Percentiles rank a stretch among this genome's conserved stretches.
phyloP scores from a whole-genome alignment of 2,329 filamentous ascomycete species.

The Rutstroemia sp. region DNA sequence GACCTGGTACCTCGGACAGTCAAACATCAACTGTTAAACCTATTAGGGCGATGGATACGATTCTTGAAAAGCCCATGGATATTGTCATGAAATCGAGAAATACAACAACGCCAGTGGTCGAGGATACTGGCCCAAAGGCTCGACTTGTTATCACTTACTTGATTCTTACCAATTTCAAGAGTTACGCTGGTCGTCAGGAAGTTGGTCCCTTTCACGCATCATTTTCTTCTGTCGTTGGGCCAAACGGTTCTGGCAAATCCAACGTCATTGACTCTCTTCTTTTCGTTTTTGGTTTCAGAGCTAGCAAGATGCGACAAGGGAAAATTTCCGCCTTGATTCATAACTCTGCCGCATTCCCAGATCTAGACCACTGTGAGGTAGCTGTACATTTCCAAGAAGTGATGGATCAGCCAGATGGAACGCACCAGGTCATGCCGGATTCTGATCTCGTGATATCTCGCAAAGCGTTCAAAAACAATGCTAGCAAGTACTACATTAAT shows the following conservation, averaged over 20 bases:
- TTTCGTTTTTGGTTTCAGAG: conserved; percentile 98
- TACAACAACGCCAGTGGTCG: conserved; percentile 57
- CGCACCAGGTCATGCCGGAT: conserved; percentile 69
- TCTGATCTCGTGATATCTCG: conserved; percentile 84
- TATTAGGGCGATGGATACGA: conserved; percentile 67
- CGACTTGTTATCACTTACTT: conserved; percentile 91
- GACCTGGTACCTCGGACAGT: conserved; percentile 42
- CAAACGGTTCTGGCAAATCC: conserved; percentile 96
- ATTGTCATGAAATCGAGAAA: conserved; percentile 84
- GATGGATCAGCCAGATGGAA: conserved; percentile 74
- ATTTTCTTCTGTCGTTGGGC: conserved; percentile 95
- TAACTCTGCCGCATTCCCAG: conserved; percentile 81
- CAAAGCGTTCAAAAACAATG: conserved; percentile 94
- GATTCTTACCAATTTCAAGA: conserved; percentile 95
- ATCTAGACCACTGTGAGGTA: conserved; percentile 88
- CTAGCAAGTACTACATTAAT: conserved; percentile 97
- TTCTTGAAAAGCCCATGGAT: conserved; percentile 85
- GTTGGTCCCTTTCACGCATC: conserved; percentile 96
- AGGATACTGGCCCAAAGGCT: conserved; percentile 70
- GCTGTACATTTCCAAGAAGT: conserved; percentile 96
- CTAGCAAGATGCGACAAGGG: conserved; percentile 98
- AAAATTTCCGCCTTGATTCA: conserved; percentile 98
- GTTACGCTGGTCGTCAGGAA: conserved; percentile 90
- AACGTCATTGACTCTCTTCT: conserved; percentile 97
- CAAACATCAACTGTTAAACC: conserved; percentile 53